Evolutionary conservation across 176 grass and related monocot species (phyloP).

Genomic region (Avena eriantha): DNA sequence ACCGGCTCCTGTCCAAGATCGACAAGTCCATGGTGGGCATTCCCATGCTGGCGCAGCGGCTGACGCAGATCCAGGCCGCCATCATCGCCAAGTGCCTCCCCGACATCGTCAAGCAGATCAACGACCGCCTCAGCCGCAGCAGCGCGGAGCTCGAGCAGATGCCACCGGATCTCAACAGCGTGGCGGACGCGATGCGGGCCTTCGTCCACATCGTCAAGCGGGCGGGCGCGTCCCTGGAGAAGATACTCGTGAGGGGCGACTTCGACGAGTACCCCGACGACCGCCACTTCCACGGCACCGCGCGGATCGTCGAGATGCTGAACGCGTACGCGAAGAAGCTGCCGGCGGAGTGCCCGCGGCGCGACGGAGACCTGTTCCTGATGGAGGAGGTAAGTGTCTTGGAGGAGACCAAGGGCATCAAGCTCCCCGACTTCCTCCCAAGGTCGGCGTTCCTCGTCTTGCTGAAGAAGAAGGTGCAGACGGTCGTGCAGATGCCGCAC

Average conservation of each 20-base stretch:
- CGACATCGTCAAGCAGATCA: slow-evolving; percentile 60
- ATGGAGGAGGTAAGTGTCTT: slow-evolving; percentile 59
- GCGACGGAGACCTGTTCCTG: slow-evolving; percentile 24
- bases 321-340: slow-evolving; percentile 9
- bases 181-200: slow-evolving; percentile 35
- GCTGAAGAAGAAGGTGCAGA: slow-evolving; percentile 54
- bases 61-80: slow-evolving; percentile 49
- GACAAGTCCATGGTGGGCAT: slow-evolving; percentile 67
- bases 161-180: slow-evolving; percentile 48
- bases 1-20: slow-evolving; percentile 49
- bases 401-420: slow-evolving; percentile 54
- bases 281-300: slow-evolving; percentile 38
- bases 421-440: slow-evolving; percentile 58
- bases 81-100: slow-evolving; percentile 61
- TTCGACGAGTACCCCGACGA: slow-evolving; percentile 62
- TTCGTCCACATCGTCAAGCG: slow-evolving; percentile 52
- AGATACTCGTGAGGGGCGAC: slow-evolving; percentile 52
- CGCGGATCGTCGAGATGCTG: slow-evolving; percentile 56
- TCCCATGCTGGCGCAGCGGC: slow-evolving; percentile 45
- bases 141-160: slow-evolving; percentile 56
- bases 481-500: slow-evolving; percentile 19
- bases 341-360: not conserved
- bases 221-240: slow-evolving; percentile 37
- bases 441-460: slow-evolving; percentile 43
- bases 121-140: slow-evolving; percentile 53